A percentile compares a stretch with the other conserved stretches of the same genome.
Conservation (phyloP, 2,329 filamentous ascomycete genomes). For the Ceratocystis diversiconidia region DNA sequence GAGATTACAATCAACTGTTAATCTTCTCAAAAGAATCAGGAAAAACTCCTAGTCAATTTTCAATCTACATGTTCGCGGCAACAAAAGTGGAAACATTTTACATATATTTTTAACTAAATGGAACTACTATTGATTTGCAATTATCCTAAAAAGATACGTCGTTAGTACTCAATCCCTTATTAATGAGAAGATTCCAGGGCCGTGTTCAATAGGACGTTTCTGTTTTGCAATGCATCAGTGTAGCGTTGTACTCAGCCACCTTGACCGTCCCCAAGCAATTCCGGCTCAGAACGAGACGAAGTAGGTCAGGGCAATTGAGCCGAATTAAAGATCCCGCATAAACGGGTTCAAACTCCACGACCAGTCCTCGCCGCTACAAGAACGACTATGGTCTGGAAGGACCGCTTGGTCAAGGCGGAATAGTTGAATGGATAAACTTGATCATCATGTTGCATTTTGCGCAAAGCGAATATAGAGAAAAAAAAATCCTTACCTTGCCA, state of each 20-base stretch:
- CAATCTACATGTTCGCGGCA: not conserved
- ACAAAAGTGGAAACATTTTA: not conserved
- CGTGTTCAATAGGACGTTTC: no score
- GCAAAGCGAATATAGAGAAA: no score
- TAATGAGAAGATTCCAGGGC: no score
- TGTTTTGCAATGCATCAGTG: constrained; percentile 34
- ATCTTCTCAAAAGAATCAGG: not conserved
- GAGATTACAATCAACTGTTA: not conserved
- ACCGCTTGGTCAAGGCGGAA: constrained; percentile 52
- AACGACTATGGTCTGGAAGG: constrained; percentile 54
- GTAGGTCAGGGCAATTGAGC: constrained; percentile 38
- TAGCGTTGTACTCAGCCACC: constrained; percentile 57
- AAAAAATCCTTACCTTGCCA: not conserved
- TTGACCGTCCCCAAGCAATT: constrained; percentile 38
- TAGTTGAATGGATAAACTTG: constrained; percentile 67
- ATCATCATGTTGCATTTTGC: constrained; percentile 26
- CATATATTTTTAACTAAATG: no score
- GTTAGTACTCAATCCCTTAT: no score
- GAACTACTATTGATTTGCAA: no score
- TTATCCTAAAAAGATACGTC: no score
- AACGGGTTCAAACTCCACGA: constrained; percentile 53
- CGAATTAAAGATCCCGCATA: constrained; percentile 35
- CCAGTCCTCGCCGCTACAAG: constrained; percentile 45
- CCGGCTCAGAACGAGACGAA: constrained; percentile 29
- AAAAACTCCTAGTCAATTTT: not conserved